These are phyloP conservation scores for Theileria annulata DNA, from an alignment of 169 alveolate species.

Conservation along the genomic window DNA sequence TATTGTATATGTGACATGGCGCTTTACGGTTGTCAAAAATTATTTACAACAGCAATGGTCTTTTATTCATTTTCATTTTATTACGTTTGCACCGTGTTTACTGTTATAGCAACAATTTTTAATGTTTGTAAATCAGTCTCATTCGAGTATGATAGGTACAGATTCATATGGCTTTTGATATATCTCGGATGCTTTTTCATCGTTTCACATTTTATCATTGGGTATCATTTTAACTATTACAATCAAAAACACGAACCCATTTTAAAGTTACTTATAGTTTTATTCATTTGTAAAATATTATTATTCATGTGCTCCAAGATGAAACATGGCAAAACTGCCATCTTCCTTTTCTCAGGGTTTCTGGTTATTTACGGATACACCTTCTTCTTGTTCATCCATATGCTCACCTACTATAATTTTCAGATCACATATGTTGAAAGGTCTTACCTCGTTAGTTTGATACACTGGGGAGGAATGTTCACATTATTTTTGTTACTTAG, in stretches of 20 bases:
- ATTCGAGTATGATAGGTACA: background rate
- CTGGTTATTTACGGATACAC: background rate
- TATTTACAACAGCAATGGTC: background rate
- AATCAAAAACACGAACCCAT: background rate
- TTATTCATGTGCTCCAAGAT: background rate
- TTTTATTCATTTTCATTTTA: background rate
- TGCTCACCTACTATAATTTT: background rate
- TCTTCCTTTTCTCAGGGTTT: background rate
- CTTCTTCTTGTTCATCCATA: background rate
- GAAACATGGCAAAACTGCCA: background rate
- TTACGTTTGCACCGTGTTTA: background rate
- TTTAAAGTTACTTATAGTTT: background rate
- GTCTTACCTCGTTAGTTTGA: background rate
- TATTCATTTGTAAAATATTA: background rate
- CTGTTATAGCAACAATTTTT: background rate
- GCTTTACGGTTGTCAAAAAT: background rate
- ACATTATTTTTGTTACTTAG: background rate
- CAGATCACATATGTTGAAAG: background rate
- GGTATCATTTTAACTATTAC: background rate
- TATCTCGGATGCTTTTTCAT: background rate
- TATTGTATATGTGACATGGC: background rate
- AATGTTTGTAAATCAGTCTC: background rate
- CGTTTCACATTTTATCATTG: background rate
- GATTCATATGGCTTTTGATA: background rate
- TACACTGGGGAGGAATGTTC: background rate